phyloP scores from a whole-genome alignment of 2,329 filamentous ascomycete species.

The Aspergillus neoniger region DNA sequence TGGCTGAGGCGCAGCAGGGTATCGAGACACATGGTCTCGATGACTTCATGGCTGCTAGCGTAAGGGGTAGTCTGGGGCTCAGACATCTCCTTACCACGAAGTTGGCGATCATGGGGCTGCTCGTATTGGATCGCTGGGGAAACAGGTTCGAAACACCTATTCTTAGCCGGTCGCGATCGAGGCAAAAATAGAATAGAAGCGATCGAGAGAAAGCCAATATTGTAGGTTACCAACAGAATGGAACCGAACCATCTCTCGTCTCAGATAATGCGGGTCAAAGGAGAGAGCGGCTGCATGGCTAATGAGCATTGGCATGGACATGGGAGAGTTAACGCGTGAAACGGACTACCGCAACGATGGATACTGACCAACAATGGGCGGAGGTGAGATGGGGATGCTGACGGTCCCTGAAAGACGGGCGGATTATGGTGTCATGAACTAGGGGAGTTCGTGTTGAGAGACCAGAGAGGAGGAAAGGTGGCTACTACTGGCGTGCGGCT shows the following conservation, averaged over 20 bases:
- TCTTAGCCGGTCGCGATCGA: conserved; percentile 11
- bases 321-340: not conserved
- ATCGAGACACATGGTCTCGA: not conserved
- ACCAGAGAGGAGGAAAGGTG: not conserved
- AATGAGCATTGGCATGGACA: conserved; percentile 6
- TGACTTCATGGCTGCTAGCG: not conserved
- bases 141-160: conserved; percentile 10
- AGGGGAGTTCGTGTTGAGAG: not conserved
- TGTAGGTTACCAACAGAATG: conserved; percentile 20
- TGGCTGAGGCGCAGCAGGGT: conserved; percentile 21
- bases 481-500: not conserved
- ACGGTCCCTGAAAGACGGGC: not conserved
- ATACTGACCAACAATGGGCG: conserved; percentile 5
- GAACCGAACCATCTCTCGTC: conserved; percentile 14
- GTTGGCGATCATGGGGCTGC: conserved; percentile 4
- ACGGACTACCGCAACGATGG: not conserved
- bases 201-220: not conserved
- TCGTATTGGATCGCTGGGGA: not conserved
- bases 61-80: conserved; percentile 20
- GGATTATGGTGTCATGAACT: not conserved
- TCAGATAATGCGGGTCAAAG: conserved; percentile 12
- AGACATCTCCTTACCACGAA: conserved; percentile 10
- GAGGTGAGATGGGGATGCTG: not conserved
- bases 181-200: conserved; percentile 12
- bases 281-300: conserved; percentile 17